phyloP scores from a whole-genome alignment of 1,284 basidiomycete genomes.

The Trichosporon sp. region DNA sequence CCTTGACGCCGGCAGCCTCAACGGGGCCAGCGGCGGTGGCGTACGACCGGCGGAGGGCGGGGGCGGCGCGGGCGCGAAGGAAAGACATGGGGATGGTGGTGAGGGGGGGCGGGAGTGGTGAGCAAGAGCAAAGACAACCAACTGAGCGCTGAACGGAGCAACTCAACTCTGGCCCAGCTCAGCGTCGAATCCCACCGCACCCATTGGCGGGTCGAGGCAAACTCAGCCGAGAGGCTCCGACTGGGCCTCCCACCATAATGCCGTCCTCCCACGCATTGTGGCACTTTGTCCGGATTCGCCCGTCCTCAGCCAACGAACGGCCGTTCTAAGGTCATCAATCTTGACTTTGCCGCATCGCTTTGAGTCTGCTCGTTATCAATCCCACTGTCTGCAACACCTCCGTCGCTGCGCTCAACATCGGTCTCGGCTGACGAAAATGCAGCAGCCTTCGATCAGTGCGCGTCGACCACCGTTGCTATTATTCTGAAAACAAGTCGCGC shows the following conservation, averaged over 20 bases:
- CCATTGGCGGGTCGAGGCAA: conserved; percentile 4
- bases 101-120: conserved; percentile 12
- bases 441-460: background rate
- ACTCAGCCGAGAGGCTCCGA: conserved; percentile 5
- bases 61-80: conserved; percentile 24
- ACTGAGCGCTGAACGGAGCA: conserved; percentile 3
- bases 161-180: conserved; percentile 6
- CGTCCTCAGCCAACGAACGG: background rate
- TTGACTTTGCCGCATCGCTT: background rate
- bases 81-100: conserved; percentile 23
- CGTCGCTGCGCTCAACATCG: background rate
- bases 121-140: background rate
- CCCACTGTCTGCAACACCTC: background rate
- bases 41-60: conserved; percentile 23
- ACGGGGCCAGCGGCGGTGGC: conserved; percentile 62
- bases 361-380: background rate
- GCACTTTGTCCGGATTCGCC: background rate
- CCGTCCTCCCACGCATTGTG: background rate
- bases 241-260: background rate
- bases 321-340: background rate
- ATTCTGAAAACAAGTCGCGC: background rate
- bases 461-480: background rate
- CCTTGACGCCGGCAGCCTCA: conserved; percentile 71
- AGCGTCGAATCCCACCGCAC: background rate
- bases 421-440: background rate